Evolutionary conservation across 2,329 filamentous ascomycete genomes (phyloP).

Genomic region (Biscogniauxia mediterranea): DNA sequence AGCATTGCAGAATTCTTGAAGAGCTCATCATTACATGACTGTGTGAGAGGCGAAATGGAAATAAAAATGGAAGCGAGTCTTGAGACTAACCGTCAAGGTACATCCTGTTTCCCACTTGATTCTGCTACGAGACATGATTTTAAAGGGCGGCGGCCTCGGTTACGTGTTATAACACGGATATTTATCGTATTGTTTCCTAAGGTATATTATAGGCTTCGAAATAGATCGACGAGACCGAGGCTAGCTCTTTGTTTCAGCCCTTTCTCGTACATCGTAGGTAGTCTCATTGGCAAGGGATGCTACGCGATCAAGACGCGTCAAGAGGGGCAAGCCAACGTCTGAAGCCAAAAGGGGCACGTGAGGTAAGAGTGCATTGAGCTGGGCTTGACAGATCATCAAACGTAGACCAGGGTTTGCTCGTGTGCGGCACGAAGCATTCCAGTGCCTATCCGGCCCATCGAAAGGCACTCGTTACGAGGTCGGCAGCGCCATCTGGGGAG

Average conservation of each 20-base stretch:
- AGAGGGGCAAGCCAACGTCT: no score
- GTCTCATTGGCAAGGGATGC: not conserved
- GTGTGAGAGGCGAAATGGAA: not conserved
- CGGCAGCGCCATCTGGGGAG: not conserved
- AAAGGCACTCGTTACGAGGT: not conserved
- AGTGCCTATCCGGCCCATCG: not conserved
- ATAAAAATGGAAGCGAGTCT: not conserved
- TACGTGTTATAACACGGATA: not conserved
- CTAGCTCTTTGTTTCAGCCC: no score
- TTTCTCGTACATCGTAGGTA: no score
- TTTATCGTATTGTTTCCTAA: not conserved
- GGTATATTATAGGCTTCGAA: no score
- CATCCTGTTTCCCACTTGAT: not conserved
- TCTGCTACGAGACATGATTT: not conserved
- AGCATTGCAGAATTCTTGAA: conserved; percentile 40
- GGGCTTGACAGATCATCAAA: not conserved
- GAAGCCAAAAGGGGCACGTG: not conserved
- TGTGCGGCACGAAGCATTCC: no score
- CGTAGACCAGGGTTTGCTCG: not conserved
- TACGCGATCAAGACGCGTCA: no score
- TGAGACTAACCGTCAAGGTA: not conserved
- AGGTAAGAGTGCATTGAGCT: not conserved
- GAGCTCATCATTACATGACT: conserved; percentile 27
- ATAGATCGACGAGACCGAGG: no score
- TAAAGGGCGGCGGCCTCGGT: not conserved